These are phyloP conservation scores for Crithidia mellificae DNA, from an alignment of 208 protist genomes.

Conservation along the genomic window DNA sequence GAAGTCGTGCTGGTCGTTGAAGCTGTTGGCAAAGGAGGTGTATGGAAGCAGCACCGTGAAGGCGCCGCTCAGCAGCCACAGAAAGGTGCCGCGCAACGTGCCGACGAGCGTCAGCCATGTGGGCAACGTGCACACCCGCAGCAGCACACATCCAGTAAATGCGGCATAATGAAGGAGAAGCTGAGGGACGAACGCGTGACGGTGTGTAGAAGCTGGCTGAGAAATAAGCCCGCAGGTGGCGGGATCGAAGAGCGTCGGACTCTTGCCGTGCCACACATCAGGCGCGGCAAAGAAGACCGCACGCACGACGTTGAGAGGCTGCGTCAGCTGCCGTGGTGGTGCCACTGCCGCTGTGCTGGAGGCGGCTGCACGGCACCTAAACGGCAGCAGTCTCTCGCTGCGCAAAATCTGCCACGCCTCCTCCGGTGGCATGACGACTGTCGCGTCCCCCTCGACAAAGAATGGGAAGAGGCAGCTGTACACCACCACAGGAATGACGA, in stretches of 20 bases:
- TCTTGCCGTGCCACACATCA: constrained; percentile 11
- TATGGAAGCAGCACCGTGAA: constrained; percentile 18
- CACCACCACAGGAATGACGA: constrained; percentile 13
- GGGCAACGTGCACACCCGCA: constrained; percentile 20
- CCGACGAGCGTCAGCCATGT: constrained; percentile 27
- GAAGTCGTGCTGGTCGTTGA: constrained; percentile 15
- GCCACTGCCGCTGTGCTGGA: not conserved
- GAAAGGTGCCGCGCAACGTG: constrained; percentile 11
- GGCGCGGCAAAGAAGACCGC: constrained; percentile 16
- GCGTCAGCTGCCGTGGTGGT: not conserved
- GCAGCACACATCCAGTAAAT: constrained; percentile 16
- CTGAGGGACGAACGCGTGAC: not conserved
- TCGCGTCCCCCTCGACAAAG: constrained; percentile 21
- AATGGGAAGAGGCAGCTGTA: constrained; percentile 30
- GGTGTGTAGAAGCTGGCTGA: no score
- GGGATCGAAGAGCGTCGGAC: constrained; percentile 15
- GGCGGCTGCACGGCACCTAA: constrained; percentile 5
- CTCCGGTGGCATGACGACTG: constrained; percentile 14
- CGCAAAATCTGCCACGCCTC: constrained; percentile 22
- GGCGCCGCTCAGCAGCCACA: constrained; percentile 22
- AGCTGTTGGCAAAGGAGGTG: constrained; percentile 1
- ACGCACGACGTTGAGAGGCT: constrained; percentile 29
- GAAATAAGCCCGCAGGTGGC: constrained; percentile 12
- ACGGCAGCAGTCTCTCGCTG: constrained; percentile 21
- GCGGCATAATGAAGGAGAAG: not conserved